A percentile compares a stretch with the other conserved stretches of the same genome.
These are phyloP conservation scores for Amanita inopinata DNA, from an alignment of 768 basidiomycete species.

Conservation along the genomic window DNA sequence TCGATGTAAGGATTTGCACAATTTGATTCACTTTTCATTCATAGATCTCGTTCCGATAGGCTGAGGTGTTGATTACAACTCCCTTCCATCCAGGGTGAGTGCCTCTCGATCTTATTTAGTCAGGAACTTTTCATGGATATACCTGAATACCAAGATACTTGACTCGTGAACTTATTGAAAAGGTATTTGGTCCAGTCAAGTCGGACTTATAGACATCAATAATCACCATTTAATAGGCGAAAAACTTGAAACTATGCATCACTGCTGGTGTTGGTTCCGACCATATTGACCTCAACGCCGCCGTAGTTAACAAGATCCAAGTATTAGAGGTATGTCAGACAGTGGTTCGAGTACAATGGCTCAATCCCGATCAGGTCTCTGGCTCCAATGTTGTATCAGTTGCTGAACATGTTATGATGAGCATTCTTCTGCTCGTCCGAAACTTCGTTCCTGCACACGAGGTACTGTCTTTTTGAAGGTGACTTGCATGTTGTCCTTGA, in stretches of 20 bases:
- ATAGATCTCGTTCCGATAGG: constrained; percentile 28
- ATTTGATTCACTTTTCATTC: neutral
- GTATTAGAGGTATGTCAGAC: constrained; percentile 48
- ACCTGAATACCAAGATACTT: too few relatives aligned
- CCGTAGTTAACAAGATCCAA: constrained; percentile 70
- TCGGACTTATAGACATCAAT: too few relatives aligned
- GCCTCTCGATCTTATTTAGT: neutral
- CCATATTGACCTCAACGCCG: constrained; percentile 84
- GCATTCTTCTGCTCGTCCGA: constrained; percentile 81
- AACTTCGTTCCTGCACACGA: constrained; percentile 87
- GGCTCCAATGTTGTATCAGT: constrained; percentile 89
- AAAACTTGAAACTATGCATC: constrained; percentile 82
- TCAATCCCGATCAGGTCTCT: constrained; percentile 40
- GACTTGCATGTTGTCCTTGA: neutral
- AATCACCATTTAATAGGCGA: constrained; percentile 39
- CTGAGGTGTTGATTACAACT: constrained; percentile 74
- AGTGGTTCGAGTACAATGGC: constrained; percentile 1
- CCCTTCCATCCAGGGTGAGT: constrained; percentile 71
- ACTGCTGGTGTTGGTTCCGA: constrained; percentile 91
- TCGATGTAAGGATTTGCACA: constrained; percentile 43
- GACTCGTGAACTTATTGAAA: constrained; percentile 60
- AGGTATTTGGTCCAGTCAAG: constrained; percentile 33
- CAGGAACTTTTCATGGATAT: too few relatives aligned
- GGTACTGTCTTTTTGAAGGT: constrained; percentile 23
- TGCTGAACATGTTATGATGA: constrained; percentile 87